Evolutionary conservation across 345 rosid species (phyloP).

Genomic region (Theobroma cacao): DNA sequence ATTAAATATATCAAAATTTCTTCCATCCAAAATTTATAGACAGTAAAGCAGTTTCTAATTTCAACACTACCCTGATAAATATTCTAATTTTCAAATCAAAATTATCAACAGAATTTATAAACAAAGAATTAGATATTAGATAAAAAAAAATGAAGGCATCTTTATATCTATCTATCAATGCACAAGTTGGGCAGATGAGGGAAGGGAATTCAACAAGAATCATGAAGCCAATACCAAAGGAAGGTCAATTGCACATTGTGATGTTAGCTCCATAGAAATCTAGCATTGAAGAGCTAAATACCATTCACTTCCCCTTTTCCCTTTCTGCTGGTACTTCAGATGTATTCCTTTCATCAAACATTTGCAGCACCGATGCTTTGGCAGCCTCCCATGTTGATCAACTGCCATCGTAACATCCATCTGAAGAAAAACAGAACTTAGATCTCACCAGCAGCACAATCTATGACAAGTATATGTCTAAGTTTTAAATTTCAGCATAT

Average conservation of each 20-base stretch:
- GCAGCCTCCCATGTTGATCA: background rate
- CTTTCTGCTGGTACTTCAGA: background rate
- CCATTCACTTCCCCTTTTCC: too few species aligned
- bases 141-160: background rate
- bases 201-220: background rate
- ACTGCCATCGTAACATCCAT: background rate
- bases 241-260: background rate
- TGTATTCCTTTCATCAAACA: background rate
- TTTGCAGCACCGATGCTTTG: background rate
- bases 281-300: background rate
- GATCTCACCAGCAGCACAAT: background rate
- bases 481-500: background rate
- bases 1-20: background rate
- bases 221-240: slow-evolving; percentile 7
- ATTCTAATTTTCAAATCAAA: background rate
- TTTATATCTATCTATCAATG: slow-evolving; percentile 12
- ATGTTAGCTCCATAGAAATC: background rate
- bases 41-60: slow-evolving; percentile 4
- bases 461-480: background rate
- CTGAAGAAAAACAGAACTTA: background rate
- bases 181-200: slow-evolving; percentile 17
- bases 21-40: background rate
- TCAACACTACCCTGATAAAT: slow-evolving; percentile 7
- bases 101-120: background rate
- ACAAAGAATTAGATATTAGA: slow-evolving; percentile 16